Percentiles rank a stretch among this genome's conserved stretches.
Evolutionary conservation across 345 rosid species (phyloP).

Genomic region (Brassica napus): DNA sequence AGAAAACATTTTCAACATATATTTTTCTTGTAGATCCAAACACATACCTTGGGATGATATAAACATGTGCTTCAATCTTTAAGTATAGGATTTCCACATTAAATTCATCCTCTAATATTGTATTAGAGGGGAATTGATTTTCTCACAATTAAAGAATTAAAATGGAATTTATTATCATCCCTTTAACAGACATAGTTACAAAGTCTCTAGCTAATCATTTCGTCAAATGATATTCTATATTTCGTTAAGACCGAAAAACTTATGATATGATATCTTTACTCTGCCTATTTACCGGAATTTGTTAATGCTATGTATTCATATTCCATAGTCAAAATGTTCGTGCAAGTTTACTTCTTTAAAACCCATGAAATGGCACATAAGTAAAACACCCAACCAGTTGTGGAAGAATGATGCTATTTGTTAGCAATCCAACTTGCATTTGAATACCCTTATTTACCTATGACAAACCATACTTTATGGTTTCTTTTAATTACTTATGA

Average conservation of each 20-base stretch:
- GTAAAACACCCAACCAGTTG: neutral
- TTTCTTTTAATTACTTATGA: neutral
- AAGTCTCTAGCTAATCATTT: too few species aligned
- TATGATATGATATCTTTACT: too few species aligned
- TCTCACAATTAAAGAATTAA: too few species aligned
- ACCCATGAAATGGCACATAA: neutral
- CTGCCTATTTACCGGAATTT: neutral
- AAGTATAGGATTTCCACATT: too few species aligned
- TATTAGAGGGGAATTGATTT: neutral
- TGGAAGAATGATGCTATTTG: neutral
- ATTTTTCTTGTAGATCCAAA: neutral
- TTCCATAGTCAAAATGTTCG: neutral
- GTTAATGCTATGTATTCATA: neutral
- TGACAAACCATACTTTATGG: neutral
- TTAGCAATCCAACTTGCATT: too few species aligned
- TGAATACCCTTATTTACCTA: too few species aligned
- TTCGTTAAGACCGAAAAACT: too few species aligned
- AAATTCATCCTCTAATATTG: too few species aligned
- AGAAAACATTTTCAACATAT: too few species aligned
- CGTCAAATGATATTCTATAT: too few species aligned
- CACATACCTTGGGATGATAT: neutral
- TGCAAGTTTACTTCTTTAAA: neutral
- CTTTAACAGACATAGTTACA: too few species aligned
- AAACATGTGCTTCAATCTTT: neutral
- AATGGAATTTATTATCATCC: too few species aligned